A percentile compares a stretch with the other conserved stretches of the same genome.
These are phyloP conservation scores for Viola odorata DNA, from an alignment of 345 rosid genomes.

Conservation along the genomic window DNA sequence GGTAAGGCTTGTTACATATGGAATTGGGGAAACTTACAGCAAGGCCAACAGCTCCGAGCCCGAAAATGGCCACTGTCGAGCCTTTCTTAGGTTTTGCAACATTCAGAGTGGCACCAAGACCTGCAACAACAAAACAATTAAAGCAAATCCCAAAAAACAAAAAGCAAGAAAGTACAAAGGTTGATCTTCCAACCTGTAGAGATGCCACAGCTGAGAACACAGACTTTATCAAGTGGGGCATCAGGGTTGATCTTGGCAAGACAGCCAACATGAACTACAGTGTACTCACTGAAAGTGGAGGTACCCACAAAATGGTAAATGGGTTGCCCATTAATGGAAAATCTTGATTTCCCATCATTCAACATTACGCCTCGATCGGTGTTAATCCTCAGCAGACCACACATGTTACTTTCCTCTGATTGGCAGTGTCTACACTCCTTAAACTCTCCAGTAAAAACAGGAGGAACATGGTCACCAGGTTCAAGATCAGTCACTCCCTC, in stretches of 20 bases:
- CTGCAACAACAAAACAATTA: neutral
- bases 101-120: conserved; percentile 41
- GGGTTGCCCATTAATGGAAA: conserved; percentile 33
- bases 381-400: conserved; percentile 32
- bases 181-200: conserved; percentile 28
- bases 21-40: conserved; percentile 19
- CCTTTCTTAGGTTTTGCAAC: conserved; percentile 39
- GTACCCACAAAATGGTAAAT: conserved; percentile 41
- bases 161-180: neutral
- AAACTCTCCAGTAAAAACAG: conserved; percentile 39
- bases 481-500: conserved; percentile 32
- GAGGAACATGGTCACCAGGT: conserved; percentile 40
- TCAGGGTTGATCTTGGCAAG: conserved; percentile 43
- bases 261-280: conserved; percentile 36
- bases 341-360: conserved; percentile 36
- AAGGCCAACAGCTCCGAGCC: conserved; percentile 40
- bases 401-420: conserved; percentile 35
- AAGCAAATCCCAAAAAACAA: neutral
- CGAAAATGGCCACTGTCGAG: conserved; percentile 34
- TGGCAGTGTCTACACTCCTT: conserved; percentile 29
- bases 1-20: neutral
- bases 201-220: conserved; percentile 42
- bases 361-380: conserved; percentile 37
- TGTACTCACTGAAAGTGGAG: conserved; percentile 39
- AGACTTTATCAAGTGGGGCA: conserved; percentile 46